Evolutionary conservation across 768 basidiomycete genomes (phyloP).

Genomic region (Pisolithus marmoratus): DNA sequence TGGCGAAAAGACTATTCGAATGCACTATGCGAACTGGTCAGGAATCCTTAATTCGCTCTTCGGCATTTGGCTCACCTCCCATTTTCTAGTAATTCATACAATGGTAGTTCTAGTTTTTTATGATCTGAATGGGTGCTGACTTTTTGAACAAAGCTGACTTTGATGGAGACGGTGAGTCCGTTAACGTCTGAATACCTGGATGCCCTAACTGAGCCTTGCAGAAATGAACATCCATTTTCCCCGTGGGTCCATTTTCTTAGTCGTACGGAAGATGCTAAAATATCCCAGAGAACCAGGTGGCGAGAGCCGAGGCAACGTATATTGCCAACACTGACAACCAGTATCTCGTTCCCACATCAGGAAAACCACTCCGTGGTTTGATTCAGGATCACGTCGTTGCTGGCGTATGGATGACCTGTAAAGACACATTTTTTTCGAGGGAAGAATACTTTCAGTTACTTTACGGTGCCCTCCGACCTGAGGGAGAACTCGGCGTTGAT

Average conservation of each 20-base stretch:
- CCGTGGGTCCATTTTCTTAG: constrained; percentile 47
- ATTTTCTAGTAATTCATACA: constrained; percentile 83
- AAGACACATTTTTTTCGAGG: constrained; percentile 89
- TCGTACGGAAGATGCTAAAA: constrained; percentile 1
- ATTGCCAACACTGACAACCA: constrained; percentile 99
- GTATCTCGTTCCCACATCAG: constrained; percentile 98
- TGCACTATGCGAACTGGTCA: constrained; percentile 99
- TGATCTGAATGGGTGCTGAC: constrained; percentile 9
- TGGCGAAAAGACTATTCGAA: constrained; percentile 97
- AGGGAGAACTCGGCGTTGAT: constrained; percentile 53
- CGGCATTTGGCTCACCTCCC: constrained; percentile 9
- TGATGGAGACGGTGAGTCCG: constrained; percentile 74
- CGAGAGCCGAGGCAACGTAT: constrained; percentile 87
- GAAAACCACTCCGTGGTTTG: constrained; percentile 93
- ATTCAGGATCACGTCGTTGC: constrained; percentile 99
- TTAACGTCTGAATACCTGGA: not conserved
- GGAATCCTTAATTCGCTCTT: constrained; percentile 19
- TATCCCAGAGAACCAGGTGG: constrained; percentile 80
- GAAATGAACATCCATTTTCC: constrained; percentile 99
- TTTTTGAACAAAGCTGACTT: constrained; percentile 61
- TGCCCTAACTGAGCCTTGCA: constrained; percentile 23
- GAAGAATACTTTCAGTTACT: constrained; percentile 96
- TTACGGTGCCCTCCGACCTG: constrained; percentile 89
- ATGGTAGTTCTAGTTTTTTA: constrained; percentile 48
- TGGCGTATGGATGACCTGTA: constrained; percentile 98